Evolutionary conservation across 345 rosid genomes (phyloP), one percentile per base, ranked within the genome.

Genomic region (Streptanthus diversifolius): DNA sequence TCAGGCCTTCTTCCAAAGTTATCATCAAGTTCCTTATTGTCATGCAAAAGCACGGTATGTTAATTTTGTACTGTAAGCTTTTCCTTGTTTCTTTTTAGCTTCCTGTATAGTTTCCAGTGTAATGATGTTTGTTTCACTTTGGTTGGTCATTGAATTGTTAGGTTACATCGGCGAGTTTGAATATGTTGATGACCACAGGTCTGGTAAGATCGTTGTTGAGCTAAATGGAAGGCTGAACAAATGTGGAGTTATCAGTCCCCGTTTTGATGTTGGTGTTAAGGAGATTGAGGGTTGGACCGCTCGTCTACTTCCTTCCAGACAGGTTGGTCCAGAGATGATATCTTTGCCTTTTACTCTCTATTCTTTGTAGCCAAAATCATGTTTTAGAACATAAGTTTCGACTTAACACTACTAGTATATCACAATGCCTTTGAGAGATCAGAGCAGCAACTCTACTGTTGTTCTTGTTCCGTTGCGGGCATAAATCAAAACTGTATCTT

Each of bases 211-310:
- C 5, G 79, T 77, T 36, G 80, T 71, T 21, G 80, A 77, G 70
- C 71, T 71, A 1, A 75, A 75, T 11, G 77, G 77, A 54, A 63
- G 77, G 19, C 21, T 73, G 1, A 64, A 73, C 71, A 73, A 73
- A 22, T 73, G 77, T 63, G 76, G 76, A 18, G 76, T 63, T 7
- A 72, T 72, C 70, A 63, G 76, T 72, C 85, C 85, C 21, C 81
- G 85, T 17, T 82, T 82, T 40, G 85, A 82, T 71, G 66, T 82
- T 41, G 85, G 85, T n/a, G 84, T 83, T 58, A 83, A 83, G 66
- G 83, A 83, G 48, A 80, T 83, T 53, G 86, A 83, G 53, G 72
- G 83, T 1, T 83, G 86, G 86, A 83, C 86, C n/a, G 86, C 86
- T 33, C 79, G 86, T 63, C 73, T 83, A 29, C 84, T 83, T 63